Evolutionary conservation across 345 rosid genomes (phyloP).

Genomic region (Geranium brycei): DNA sequence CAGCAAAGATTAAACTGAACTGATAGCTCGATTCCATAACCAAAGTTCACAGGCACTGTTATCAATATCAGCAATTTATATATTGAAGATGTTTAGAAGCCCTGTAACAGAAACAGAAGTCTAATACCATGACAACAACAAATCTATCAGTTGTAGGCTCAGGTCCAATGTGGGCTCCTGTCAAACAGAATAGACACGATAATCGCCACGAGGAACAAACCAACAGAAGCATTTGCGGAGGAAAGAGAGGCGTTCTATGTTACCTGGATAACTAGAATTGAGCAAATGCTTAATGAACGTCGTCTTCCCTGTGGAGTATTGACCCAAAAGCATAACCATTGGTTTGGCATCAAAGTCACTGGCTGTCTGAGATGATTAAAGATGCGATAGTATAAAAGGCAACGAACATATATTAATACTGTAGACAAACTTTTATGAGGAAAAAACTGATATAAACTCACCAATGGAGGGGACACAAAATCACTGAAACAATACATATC

Average conservation of each 20-base stretch:
- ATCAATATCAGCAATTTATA: too few species aligned
- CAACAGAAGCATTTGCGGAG: background rate
- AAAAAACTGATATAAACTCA: conserved; percentile 17
- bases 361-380: conserved; percentile 36
- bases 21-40: background rate
- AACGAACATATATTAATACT: background rate
- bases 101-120: background rate
- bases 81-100: too few species aligned
- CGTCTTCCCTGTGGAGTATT: conserved; percentile 95
- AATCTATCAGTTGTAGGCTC: conserved; percentile 98
- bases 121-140: conserved; percentile 84
- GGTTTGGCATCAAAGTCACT: conserved; percentile 97
- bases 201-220: background rate
- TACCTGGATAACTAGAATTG: conserved; percentile 71
- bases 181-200: background rate
- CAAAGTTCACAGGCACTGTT: too few species aligned
- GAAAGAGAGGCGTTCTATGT: conserved; percentile 7
- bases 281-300: conserved; percentile 95
- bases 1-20: background rate
- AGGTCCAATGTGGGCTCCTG: conserved; percentile 98
- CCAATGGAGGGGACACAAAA: conserved; percentile 81
- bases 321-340: conserved; percentile 97
- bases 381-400: background rate
- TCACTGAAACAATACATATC: conserved; percentile 73
- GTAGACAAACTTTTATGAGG: conserved; percentile 2